Evolutionary conservation across 2,329 filamentous ascomycete species (phyloP), one percentile per base, ranked within the genome.

Genomic region (Lanzia echinophila): DNA sequence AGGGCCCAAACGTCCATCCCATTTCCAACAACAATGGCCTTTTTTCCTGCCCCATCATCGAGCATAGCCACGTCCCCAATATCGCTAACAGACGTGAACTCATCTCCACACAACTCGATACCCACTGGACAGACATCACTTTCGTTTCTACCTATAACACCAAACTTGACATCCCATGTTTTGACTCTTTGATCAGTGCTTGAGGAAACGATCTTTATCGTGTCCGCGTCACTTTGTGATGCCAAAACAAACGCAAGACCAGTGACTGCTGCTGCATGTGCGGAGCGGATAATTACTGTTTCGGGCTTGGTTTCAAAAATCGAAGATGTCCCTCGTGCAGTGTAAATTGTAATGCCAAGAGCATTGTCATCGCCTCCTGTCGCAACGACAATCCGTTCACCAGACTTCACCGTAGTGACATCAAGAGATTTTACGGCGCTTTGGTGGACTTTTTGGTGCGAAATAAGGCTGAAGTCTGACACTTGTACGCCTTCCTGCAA

Each of bases 331-430:
- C 31, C 41, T 22, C 28, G 47, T 8, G 36, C 15, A 13, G 36
- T 61, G 28, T 77, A 61, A 32, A 77, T 65, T 0, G 78, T 79
- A 11, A 88, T 64, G 0, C 79, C 84, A 0, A 97, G 69, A 3
- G 86, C 86, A 58, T 94, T 94, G 69, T 97, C 94, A 63, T 99
- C 94, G 20, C 94, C 90, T 24, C 88, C 90, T 0, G 89, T 90
- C 4, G 88, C 68, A 17, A 95, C 65, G 1, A 87, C 57, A 28
- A 63, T 44, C 1, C 68, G 55, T 4, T 70, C 50, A 15, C 13
- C 45, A 3, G 71, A 66, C 54, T 79, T 67, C 0, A 69, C 64
- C 3, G 38, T 46, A 6, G 24, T n/a, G 17, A 82, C 56, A 56
- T 78, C 78, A 2, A 87, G 70, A 19, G 75, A 73, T 68, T 96